phyloP scores from a whole-genome alignment of 331 rosid genomes.

The Cydonia oblonga region DNA sequence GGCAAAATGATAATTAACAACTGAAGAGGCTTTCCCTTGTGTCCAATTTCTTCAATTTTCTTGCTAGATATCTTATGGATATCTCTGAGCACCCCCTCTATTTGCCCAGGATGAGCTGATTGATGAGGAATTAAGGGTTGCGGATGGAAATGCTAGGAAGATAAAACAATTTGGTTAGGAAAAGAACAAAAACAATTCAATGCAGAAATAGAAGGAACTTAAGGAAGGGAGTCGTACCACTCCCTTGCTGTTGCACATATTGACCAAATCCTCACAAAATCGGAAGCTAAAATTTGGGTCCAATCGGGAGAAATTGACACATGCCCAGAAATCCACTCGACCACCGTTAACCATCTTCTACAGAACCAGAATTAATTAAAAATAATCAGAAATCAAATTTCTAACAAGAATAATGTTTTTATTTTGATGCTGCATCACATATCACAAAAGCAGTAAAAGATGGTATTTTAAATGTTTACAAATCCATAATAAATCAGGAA shows the following conservation, averaged over 20 bases:
- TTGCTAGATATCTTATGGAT: slow-evolving; percentile 9
- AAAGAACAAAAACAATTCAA: neutral
- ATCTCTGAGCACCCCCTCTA: slow-evolving; percentile 15
- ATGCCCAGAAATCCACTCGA: slow-evolving; percentile 35
- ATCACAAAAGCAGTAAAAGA: neutral
- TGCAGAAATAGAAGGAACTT: neutral
- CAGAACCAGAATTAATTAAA: neutral
- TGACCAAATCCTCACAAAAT: slow-evolving; percentile 26
- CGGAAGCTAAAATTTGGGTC: neutral
- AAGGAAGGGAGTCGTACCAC: slow-evolving; percentile 16
- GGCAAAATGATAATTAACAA: slow-evolving; percentile 38
- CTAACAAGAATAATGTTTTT: neutral
- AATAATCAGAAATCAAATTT: neutral
- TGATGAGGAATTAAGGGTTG: slow-evolving; percentile 13
- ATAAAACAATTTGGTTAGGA: neutral
- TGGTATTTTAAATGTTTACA: neutral
- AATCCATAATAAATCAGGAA: neutral
- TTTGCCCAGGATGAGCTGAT: neutral
- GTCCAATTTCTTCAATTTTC: neutral
- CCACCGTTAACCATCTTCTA: slow-evolving; percentile 77
- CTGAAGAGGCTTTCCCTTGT: slow-evolving; percentile 14
- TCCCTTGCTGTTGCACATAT: slow-evolving; percentile 44
- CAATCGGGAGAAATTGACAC: slow-evolving; percentile 33
- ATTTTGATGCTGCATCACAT: neutral
- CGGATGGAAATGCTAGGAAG: slow-evolving; percentile 12